These are phyloP conservation scores for Alternaria panax DNA, from an alignment of 2,329 filamentous ascomycete genomes.

Conservation along the genomic window DNA sequence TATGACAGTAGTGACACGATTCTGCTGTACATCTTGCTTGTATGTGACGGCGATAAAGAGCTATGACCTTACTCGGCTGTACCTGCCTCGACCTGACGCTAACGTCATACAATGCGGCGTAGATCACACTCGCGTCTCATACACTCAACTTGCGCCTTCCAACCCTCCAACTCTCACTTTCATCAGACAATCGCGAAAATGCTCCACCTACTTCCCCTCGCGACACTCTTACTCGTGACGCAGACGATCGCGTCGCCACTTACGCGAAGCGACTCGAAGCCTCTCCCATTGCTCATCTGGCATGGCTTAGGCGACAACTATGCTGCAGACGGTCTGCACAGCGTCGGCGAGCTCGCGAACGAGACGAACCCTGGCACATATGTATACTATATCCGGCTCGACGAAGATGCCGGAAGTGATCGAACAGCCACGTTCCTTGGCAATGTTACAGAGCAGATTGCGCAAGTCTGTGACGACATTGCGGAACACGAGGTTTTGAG, in stretches of 20 bases:
- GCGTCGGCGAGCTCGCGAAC: constrained; percentile 75
- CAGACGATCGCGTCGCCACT: constrained; percentile 25
- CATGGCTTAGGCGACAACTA: constrained; percentile 84
- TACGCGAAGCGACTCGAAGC: constrained; percentile 22
- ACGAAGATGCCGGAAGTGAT: constrained; percentile 71
- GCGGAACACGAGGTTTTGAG: constrained; percentile 78
- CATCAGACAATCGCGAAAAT: constrained; percentile 17
- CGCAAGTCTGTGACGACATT: constrained; percentile 78
- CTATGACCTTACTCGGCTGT: constrained; percentile 20
- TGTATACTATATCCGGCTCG: constrained; percentile 79
- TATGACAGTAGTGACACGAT: neutral
- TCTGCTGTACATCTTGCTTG: neutral
- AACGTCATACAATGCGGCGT: constrained; percentile 31
- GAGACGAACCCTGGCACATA: constrained; percentile 81
- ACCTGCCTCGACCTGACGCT: constrained; percentile 22
- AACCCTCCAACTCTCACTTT: constrained; percentile 9
- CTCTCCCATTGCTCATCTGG: constrained; percentile 91
- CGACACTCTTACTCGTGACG: constrained; percentile 30
- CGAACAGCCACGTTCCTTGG: constrained; percentile 88
- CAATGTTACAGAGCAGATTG: constrained; percentile 82
- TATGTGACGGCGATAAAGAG: neutral
- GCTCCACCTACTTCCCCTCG: constrained; percentile 31
- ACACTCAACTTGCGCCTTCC: constrained; percentile 18
- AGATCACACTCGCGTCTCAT: constrained; percentile 13
- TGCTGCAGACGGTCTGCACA: constrained; percentile 74